phyloP scores from a whole-genome alignment of 1,284 basidiomycete species.

The Agaricales sp. region DNA sequence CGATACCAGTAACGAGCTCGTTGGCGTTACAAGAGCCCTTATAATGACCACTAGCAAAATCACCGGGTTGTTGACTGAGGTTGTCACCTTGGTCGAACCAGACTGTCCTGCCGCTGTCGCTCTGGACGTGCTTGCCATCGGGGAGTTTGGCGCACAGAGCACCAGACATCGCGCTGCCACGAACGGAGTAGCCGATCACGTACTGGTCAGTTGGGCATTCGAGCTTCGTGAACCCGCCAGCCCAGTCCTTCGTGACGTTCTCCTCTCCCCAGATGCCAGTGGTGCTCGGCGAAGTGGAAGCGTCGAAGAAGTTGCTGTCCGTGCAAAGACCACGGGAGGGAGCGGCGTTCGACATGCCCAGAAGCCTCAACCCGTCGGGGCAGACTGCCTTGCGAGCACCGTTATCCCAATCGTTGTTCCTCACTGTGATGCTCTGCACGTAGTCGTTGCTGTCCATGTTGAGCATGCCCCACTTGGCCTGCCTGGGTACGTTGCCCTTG shows the following conservation, averaged over 20 bases:
- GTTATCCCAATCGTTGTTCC: not conserved
- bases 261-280: not conserved
- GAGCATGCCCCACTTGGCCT: not conserved
- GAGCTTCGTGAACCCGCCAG: not conserved
- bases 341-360: conserved; percentile 1
- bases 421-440: not conserved
- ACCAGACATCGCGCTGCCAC: not conserved
- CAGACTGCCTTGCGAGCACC: not conserved
- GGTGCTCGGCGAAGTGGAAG: not conserved
- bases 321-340: not conserved
- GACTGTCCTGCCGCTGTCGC: not conserved
- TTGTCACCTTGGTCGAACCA: not conserved
- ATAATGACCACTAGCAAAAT: not conserved
- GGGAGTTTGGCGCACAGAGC: not conserved
- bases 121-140: not conserved
- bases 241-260: not conserved
- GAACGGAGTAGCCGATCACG: not conserved
- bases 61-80: not conserved
- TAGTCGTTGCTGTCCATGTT: not conserved
- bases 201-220: conserved; percentile 1
- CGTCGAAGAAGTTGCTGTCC: not conserved
- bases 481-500: not conserved
- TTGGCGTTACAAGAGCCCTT: not conserved
- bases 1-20: not conserved
- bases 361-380: not conserved